Base-by-base conservation (phyloP, 2,329 filamentous ascomycete species). In the Botryosphaeria dothidea region DNA sequence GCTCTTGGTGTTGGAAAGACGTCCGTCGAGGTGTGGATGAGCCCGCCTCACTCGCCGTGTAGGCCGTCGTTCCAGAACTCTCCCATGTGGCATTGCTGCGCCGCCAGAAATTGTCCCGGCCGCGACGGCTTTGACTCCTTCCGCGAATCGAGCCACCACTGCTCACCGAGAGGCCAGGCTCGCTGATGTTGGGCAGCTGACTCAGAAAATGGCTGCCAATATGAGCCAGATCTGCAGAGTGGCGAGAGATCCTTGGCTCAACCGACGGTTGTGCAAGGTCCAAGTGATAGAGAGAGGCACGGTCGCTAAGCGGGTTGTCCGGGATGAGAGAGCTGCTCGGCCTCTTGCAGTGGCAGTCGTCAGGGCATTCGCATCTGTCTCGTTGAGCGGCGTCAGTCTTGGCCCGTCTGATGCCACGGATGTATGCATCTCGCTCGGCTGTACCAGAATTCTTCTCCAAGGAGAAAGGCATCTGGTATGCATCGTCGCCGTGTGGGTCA, bases 271-370 rank as follows among this genome's bases (percentile, higher is more conserved):
- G 62, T 34, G 62, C 62, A 36, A 65, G 62, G 25, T 65, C 62
- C 11, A 65, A 52, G n/a, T 29, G 41, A 21, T 43, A 49, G 34
- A 65, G 52, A 17, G 62, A 65, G 27, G 52, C 43, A 8, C 62
- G 31, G n/a, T 65, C 62, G 1, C 31, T 45, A 19, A 65, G 52
- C 19, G 62, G 43, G 17, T 38, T 48, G 21, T 65, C 54, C 3
- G 52, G 52, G 25, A 60, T 29, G 15, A 65, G 29, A 21, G 62
- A 65, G 45, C 62, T 65, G n/a, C 29, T 41, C 21, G 62, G 62
- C 31, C 62, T 46, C 34, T 45, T 58, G 52, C 62, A 65, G 13
- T 51, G 21, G 21, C 62, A 65, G 25, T 65, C 31, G 5, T 27
- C 23, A 9, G 41, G 41, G 31, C 62, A 65, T 11, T 34, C 23